Percentiles rank a stretch among this genome's conserved stretches.
phyloP scores from a whole-genome alignment of 108 stramenopile genomes.

The Stephanodiscus triporus region DNA sequence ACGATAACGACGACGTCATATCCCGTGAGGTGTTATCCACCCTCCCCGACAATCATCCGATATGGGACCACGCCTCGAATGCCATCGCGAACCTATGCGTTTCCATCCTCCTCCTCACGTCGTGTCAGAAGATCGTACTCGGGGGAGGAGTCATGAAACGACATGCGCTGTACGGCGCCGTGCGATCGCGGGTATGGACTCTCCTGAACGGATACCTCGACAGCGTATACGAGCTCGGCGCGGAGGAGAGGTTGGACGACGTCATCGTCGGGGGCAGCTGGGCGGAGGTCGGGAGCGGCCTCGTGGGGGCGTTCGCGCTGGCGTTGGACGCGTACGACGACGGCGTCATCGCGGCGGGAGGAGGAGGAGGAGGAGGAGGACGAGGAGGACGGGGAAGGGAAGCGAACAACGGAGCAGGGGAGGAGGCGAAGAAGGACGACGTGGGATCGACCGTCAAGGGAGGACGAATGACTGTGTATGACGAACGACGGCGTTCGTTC shows the following conservation, averaged over 20 bases:
- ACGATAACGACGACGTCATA: constrained; percentile 10
- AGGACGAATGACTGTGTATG: background rate
- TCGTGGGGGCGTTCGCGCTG: constrained; percentile 42
- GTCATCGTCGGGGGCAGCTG: constrained; percentile 39
- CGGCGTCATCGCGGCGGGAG: background rate
- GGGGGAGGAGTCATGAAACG: constrained; percentile 95
- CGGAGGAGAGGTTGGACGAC: constrained; percentile 20
- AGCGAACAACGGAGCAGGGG: too few species aligned
- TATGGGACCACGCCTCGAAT: constrained; percentile 93
- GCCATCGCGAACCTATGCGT: constrained; percentile 92
- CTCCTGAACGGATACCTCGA: constrained; percentile 94
- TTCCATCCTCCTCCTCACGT: constrained; percentile 75
- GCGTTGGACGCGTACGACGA: constrained; percentile 32
- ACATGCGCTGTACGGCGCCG: constrained; percentile 60
- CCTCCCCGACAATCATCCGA: constrained; percentile 74
- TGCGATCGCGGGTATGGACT: constrained; percentile 58
- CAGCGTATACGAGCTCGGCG: constrained; percentile 37
- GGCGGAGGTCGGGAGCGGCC: constrained; percentile 29
- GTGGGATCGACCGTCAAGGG: background rate
- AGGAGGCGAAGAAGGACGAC: too few species aligned
- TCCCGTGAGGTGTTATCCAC: constrained; percentile 54
- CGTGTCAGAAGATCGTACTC: constrained; percentile 89
- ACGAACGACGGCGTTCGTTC: background rate
- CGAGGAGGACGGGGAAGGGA: too few species aligned
- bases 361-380: background rate